Evolutionary conservation across 2,329 filamentous ascomycete species (phyloP).

Genomic region (Aspergillus terreus): DNA sequence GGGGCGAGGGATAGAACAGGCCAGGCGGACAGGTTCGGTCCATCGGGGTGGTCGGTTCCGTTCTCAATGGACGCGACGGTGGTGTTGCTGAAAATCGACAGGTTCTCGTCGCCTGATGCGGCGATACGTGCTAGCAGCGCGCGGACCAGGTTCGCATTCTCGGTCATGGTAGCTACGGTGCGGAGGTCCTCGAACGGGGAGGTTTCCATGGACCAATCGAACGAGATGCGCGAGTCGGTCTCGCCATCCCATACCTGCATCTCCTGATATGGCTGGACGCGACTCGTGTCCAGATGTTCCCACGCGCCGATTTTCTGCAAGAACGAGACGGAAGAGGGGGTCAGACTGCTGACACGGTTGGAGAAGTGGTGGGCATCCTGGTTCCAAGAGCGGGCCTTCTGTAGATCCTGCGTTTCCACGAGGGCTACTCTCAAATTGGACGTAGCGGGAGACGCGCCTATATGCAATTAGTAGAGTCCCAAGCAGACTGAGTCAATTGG

Average conservation of each 20-base stretch:
- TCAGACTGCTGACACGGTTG: slow-evolving; percentile 93
- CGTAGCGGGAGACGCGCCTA: slow-evolving; percentile 72
- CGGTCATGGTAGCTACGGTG: slow-evolving; percentile 92
- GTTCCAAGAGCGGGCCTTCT: slow-evolving; percentile 63
- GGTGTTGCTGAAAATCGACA: slow-evolving; percentile 71
- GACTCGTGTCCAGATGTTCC: slow-evolving; percentile 66
- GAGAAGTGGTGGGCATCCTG: slow-evolving; percentile 70
- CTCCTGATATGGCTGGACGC: slow-evolving; percentile 83
- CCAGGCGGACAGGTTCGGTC: slow-evolving; percentile 79
- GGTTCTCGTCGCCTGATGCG: slow-evolving; percentile 55
- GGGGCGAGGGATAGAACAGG: slow-evolving; percentile 73
- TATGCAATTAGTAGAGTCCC: slow-evolving; percentile 6
- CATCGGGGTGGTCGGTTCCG: slow-evolving; percentile 63
- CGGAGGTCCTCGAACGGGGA: slow-evolving; percentile 46
- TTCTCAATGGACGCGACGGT: slow-evolving; percentile 76
- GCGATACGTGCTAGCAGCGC: slow-evolving; percentile 70
- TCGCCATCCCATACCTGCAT: slow-evolving; percentile 99
- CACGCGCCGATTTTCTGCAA: slow-evolving; percentile 81
- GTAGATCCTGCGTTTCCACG: slow-evolving; percentile 83
- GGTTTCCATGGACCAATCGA: slow-evolving; percentile 64
- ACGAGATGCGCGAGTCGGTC: slow-evolving; percentile 80
- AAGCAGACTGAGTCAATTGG: background rate
- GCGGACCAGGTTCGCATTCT: slow-evolving; percentile 85
- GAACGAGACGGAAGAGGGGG: slow-evolving; percentile 80
- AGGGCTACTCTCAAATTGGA: slow-evolving; percentile 78